Conservation (phyloP, 2,329 filamentous ascomycete genomes). For the Phialophora expanda region DNA sequence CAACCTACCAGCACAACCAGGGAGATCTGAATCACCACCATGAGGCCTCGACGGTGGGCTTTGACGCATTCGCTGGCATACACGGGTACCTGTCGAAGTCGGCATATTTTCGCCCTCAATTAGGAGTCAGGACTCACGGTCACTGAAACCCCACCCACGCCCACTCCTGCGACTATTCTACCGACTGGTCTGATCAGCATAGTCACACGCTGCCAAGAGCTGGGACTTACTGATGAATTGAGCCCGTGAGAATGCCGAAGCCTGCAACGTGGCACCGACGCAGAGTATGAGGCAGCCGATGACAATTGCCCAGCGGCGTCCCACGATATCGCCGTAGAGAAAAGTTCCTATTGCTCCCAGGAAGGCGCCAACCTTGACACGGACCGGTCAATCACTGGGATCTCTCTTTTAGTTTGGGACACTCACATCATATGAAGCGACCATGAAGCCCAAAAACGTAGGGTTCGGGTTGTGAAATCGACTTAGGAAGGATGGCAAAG, state of each 20-base stretch:
- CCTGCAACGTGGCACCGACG: constrained; percentile 37
- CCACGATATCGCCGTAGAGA: not conserved
- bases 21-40: constrained; percentile 7
- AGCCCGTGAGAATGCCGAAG: constrained; percentile 30
- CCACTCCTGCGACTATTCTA: constrained; percentile 13
- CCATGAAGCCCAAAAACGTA: constrained; percentile 39
- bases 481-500: constrained; percentile 33
- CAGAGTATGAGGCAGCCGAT: constrained; percentile 33
- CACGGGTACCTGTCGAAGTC: constrained; percentile 11
- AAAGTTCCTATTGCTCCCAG: not conserved
- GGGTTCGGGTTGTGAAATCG: constrained; percentile 36
- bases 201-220: not conserved
- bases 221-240: constrained; percentile 13
- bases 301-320: constrained; percentile 27
- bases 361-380: not conserved
- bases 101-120: not conserved
- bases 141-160: constrained; percentile 14
- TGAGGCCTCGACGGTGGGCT: constrained; percentile 3
- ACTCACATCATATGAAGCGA: constrained; percentile 35
- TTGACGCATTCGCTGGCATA: constrained; percentile 9
- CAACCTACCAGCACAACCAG: constrained; percentile 3
- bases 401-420: not conserved
- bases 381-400: not conserved
- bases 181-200: constrained; percentile 12
- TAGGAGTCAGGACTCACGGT: constrained; percentile 1